A percentile compares a stretch with the other conserved stretches of the same genome.
Conservation (phyloP, 2,329 filamentous ascomycete species). For the Ilyonectria mors-panacis region DNA sequence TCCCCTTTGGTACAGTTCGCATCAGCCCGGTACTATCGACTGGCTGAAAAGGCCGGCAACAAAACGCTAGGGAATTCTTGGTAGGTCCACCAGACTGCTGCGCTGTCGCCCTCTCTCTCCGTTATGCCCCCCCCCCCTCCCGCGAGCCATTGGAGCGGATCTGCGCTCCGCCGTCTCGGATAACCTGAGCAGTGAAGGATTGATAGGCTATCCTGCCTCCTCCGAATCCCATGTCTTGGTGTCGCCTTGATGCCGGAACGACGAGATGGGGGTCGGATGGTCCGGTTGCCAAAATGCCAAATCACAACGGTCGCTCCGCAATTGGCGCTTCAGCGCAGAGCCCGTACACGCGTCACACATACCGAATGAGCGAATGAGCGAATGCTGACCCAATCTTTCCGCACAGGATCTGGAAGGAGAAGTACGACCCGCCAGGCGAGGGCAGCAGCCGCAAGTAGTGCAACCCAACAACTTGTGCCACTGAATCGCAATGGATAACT, state of each 20-base stretch:
- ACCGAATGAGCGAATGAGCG: background rate
- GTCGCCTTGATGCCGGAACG: slow-evolving; percentile 1
- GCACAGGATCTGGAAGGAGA: slow-evolving; percentile 96
- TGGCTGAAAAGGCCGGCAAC: slow-evolving; percentile 89
- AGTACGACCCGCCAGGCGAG: slow-evolving; percentile 75
- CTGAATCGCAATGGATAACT: slow-evolving; percentile 17
- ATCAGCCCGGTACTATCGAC: slow-evolving; percentile 91
- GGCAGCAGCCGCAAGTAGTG: slow-evolving; percentile 58
- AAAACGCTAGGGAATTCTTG: slow-evolving; percentile 96
- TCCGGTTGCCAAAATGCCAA: slow-evolving; percentile 5
- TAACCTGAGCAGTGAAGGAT: slow-evolving; percentile 14
- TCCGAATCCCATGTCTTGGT: background rate
- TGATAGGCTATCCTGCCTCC: slow-evolving; percentile 37
- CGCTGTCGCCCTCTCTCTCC: slow-evolving; percentile 32
- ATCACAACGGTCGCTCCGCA: background rate
- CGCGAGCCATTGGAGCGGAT: slow-evolving; percentile 31
- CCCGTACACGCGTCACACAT: slow-evolving; percentile 4
- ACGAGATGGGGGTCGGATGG: slow-evolving; percentile 16
- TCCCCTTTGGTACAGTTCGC: slow-evolving; percentile 69
- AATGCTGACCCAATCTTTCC: slow-evolving; percentile 37
- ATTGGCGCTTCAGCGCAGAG: slow-evolving; percentile 6
- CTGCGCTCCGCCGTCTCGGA: slow-evolving; percentile 12
- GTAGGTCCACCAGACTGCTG: slow-evolving; percentile 70
- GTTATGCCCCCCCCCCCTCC: slow-evolving; percentile 14
- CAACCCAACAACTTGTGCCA: slow-evolving; percentile 32